These are phyloP conservation scores for Tuber melanosporum DNA, from an alignment of 495 filamentous ascomycete species.

Conservation along the genomic window DNA sequence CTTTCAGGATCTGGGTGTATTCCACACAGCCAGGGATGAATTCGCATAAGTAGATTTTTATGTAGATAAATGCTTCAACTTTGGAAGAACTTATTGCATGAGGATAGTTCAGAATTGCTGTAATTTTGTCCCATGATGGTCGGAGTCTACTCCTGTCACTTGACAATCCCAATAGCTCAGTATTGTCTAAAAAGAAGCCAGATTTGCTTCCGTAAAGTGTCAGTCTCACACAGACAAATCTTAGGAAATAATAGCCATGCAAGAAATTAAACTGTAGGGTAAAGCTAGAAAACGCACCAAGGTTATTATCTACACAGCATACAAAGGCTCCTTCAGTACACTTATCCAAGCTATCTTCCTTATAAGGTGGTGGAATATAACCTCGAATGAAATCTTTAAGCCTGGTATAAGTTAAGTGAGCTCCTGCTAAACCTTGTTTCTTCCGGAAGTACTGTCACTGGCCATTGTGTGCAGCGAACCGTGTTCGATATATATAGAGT, in stretches of 20 bases:
- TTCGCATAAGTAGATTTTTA: background rate
- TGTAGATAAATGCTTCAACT: background rate
- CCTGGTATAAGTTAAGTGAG: conserved; percentile 8
- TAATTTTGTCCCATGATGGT: background rate
- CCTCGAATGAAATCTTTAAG: conserved; percentile 8
- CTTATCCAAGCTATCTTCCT: background rate
- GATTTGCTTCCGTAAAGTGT: background rate
- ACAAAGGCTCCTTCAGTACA: background rate
- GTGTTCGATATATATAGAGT: conserved; percentile 10
- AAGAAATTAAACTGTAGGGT: background rate
- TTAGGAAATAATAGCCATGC: background rate
- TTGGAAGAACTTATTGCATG: background rate
- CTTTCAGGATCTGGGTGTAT: background rate
- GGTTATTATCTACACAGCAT: conserved; percentile 14
- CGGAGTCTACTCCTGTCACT: background rate
- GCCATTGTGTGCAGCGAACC: conserved; percentile 8
- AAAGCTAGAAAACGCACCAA: background rate
- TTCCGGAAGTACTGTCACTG: conserved; percentile 13
- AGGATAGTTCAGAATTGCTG: conserved; percentile 3
- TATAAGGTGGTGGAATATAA: background rate
- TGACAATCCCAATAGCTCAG: background rate
- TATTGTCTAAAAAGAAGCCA: background rate
- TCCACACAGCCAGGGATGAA: background rate
- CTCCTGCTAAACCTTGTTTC: conserved; percentile 3
- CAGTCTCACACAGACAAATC: background rate